Conservation (phyloP, 352 stramenopile species). For the Pythium periplocum region DNA sequence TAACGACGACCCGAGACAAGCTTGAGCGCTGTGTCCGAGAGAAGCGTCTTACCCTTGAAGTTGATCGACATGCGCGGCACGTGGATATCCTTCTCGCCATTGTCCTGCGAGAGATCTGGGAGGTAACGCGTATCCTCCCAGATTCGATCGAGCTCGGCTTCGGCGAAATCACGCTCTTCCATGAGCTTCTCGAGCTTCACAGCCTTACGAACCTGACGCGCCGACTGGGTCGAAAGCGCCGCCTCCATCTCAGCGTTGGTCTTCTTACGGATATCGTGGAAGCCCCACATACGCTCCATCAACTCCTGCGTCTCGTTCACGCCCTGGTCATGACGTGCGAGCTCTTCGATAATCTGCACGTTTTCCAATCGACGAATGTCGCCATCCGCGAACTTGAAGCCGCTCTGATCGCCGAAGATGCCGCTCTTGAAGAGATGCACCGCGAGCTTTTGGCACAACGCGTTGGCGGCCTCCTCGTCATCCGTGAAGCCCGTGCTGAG, state of each 20-base stretch:
- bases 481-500: conserved; percentile 41
- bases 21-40: conserved; percentile 84
- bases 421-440: conserved; percentile 23
- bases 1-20: conserved; percentile 82
- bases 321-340: conserved; percentile 39
- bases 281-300: conserved; percentile 82
- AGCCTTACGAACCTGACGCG: conserved; percentile 77
- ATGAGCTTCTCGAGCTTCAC: conserved; percentile 61
- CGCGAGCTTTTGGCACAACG: conserved; percentile 41
- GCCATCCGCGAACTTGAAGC: conserved; percentile 17
- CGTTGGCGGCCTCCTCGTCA: conserved; percentile 34
- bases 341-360: conserved; percentile 70
- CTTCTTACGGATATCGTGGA: conserved; percentile 77
- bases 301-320: conserved; percentile 55
- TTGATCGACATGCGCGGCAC: conserved; percentile 85
- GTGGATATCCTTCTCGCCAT: conserved; percentile 84
- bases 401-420: conserved; percentile 14
- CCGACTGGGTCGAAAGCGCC: conserved; percentile 64
- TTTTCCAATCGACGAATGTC: conserved; percentile 52
- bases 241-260: conserved; percentile 77
- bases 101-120: conserved; percentile 73
- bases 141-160: conserved; percentile 63
- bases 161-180: conserved; percentile 46
- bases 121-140: conserved; percentile 78
- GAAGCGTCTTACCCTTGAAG: conserved; percentile 88